These are phyloP conservation scores for Fusarium humuli DNA, from an alignment of 2,329 filamentous ascomycete species.

Conservation along the genomic window DNA sequence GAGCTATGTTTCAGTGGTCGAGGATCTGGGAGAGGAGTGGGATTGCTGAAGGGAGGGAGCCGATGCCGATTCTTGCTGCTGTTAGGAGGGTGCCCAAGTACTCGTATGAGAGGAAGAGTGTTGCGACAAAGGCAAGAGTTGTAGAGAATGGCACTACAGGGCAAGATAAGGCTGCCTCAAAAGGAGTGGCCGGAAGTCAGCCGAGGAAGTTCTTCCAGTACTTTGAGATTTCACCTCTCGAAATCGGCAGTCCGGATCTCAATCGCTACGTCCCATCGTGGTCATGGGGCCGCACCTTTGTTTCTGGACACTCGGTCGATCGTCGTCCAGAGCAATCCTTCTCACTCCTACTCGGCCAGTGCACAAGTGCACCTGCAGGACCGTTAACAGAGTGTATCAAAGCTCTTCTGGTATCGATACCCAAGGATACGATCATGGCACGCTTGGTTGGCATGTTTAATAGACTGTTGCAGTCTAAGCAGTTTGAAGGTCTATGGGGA, in stretches of 20 bases:
- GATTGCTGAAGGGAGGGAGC: constrained; percentile 23
- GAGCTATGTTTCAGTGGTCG: constrained; percentile 39
- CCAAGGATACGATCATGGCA: constrained; percentile 34
- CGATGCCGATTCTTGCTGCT: constrained; percentile 40
- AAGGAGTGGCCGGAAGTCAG: accelerated
- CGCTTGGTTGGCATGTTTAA: constrained; percentile 17
- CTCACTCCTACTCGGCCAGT: constrained; percentile 36
- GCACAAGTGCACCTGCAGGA: constrained; percentile 37
- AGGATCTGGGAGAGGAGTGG: constrained; percentile 36
- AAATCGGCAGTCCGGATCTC: constrained; percentile 36
- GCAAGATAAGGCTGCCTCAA: accelerated
- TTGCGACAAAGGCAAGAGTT: constrained; percentile 3
- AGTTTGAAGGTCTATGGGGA: constrained; percentile 37
- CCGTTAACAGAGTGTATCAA: constrained; percentile 39
- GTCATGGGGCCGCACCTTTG: constrained; percentile 42
- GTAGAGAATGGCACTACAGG: accelerated
- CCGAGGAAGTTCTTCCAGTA: constrained; percentile 34
- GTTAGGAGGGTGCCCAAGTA: constrained; percentile 36
- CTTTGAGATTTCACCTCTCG: constrained; percentile 41
- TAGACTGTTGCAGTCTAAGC: constrained; percentile 22
- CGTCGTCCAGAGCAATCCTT: constrained; percentile 38
- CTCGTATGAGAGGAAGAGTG: constrained; percentile 17
- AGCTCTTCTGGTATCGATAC: constrained; percentile 25
- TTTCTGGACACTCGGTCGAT: constrained; percentile 36
- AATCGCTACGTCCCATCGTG: constrained; percentile 40